These are phyloP conservation scores for Mycena maculata DNA, from an alignment of 768 basidiomycete species.

Conservation along the genomic window DNA sequence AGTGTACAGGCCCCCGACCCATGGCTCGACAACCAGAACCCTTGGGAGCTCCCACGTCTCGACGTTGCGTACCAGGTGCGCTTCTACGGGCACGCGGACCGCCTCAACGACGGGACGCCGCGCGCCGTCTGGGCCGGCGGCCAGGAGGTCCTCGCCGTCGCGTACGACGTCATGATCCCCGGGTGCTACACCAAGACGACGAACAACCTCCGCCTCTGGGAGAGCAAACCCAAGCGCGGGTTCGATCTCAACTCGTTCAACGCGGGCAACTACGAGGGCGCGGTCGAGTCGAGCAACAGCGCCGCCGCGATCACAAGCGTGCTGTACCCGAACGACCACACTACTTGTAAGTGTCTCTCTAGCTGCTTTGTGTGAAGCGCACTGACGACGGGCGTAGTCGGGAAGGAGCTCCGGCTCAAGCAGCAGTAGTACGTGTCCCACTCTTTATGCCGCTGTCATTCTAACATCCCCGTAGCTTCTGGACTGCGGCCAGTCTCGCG, in stretches of 20 bases:
- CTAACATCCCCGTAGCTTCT: conserved; percentile 61
- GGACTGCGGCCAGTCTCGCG: conserved; percentile 88
- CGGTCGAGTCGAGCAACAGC: conserved; percentile 88
- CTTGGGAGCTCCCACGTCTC: conserved; percentile 88
- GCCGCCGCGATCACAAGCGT: conserved; percentile 96
- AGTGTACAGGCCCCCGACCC: conserved; percentile 79
- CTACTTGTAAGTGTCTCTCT: conserved; percentile 51
- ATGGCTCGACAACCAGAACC: conserved; percentile 89
- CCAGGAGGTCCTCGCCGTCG: conserved; percentile 92
- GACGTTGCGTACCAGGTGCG: conserved; percentile 89
- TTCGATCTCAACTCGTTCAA: conserved; percentile 98
- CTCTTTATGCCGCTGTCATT: neutral
- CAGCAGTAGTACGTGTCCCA: conserved; percentile 81
- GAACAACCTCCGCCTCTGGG: conserved; percentile 91
- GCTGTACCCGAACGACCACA: conserved; percentile 96
- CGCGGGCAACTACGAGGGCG: conserved; percentile 92
- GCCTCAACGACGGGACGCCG: conserved; percentile 66
- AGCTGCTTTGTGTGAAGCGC: neutral
- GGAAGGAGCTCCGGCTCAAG: conserved; percentile 90
- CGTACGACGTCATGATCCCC: conserved; percentile 96
- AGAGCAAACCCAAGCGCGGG: conserved; percentile 86
- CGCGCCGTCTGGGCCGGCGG: conserved; percentile 87
- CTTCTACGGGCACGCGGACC: conserved; percentile 89
- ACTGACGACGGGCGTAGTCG: conserved; percentile 58
- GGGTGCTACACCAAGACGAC: conserved; percentile 86